Base-by-base conservation (phyloP, 208 protist genomes). In the Trypanosoma lewisi region DNA sequence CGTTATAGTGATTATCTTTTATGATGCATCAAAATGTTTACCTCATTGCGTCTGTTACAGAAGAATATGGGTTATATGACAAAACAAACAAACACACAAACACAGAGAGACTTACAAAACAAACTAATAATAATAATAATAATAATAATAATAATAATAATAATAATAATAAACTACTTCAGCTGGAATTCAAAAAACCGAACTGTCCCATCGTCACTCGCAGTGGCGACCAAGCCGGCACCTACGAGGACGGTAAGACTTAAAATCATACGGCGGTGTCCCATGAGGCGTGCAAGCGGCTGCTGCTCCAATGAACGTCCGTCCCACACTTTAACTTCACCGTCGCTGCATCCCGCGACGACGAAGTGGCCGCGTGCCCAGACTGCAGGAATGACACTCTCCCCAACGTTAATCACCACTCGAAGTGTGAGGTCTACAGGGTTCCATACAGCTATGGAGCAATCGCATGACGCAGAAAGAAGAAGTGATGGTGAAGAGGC, bases 231-330 rank as follows among this genome's bases (percentile, higher is more conserved):
- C 2, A 72, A 27, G 21, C 50, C 58, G 0, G 57, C 28, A 11
- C 2, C 33, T 0, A 64, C 57, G 2, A 0, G 2, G 17, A 76
- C 57, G 14, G 61, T 65, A n/a, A 96, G 56, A 39, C 70, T 67
- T 25, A 96, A 60, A 8, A 96, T 67, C 86, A 93, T 93, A 27
- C 89, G 78, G 27, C 86, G 83, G 57, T 96, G 89, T 1, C 89
- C 89, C 75, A 87, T 87, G 12, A 84, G 60, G 31, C 63, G 53
- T 0, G 37, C 44, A 6, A 85, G 65, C 48, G 84, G 84, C 42
- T 79, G 69, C 60, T 86, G 78, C 25, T 68, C 56, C 6, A 75
- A 27, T 12, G 83, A 82, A 11, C 89, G 75, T 33, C 83, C 89
- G 49, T 96, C 89, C 85, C 86, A 96, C 55, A 92, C 75, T 16